phyloP scores from a whole-genome alignment of 805 yeast genomes.

The Starmera pachycereana region DNA sequence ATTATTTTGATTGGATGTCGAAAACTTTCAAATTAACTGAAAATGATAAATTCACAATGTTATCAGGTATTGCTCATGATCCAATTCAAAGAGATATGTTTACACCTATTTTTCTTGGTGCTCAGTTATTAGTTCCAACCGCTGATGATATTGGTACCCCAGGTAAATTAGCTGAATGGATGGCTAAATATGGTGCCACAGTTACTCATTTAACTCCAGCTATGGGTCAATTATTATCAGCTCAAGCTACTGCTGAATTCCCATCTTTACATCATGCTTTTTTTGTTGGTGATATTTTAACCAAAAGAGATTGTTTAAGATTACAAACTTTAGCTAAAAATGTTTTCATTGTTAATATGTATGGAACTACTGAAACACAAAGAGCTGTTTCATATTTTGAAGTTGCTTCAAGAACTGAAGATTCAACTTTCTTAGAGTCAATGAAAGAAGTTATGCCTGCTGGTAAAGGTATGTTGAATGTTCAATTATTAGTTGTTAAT shows the following conservation, averaged over 20 bases:
- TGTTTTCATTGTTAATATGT: constrained; percentile 90
- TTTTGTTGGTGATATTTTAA: constrained; percentile 94
- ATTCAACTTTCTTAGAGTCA: constrained; percentile 64
- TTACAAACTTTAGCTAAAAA: constrained; percentile 88
- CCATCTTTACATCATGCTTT: constrained; percentile 90
- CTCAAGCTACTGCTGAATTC: constrained; percentile 85
- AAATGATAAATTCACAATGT: constrained; percentile 89
- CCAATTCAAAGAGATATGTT: constrained; percentile 99
- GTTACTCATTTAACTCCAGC: constrained; percentile 99
- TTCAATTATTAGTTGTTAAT: constrained; percentile 88
- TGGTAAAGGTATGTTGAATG: constrained; percentile 95
- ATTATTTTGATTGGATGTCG: constrained; percentile 99
- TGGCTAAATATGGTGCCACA: constrained; percentile 81
- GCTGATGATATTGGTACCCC: constrained; percentile 98
- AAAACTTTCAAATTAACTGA: constrained; percentile 66
- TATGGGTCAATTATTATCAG: constrained; percentile 95
- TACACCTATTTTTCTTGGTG: constrained; percentile 94
- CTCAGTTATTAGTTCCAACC: constrained; percentile 86
- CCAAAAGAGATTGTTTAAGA: constrained; percentile 93
- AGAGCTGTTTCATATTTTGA: constrained; percentile 94
- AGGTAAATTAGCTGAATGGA: constrained; percentile 95
- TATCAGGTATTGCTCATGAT: constrained; percentile 98
- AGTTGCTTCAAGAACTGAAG: constrained; percentile 61
- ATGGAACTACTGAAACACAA: constrained; percentile 99
- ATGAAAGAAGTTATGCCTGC: constrained; percentile 98